Conservation (phyloP, 495 filamentous ascomycete species). For the Penicillium paxilli region DNA sequence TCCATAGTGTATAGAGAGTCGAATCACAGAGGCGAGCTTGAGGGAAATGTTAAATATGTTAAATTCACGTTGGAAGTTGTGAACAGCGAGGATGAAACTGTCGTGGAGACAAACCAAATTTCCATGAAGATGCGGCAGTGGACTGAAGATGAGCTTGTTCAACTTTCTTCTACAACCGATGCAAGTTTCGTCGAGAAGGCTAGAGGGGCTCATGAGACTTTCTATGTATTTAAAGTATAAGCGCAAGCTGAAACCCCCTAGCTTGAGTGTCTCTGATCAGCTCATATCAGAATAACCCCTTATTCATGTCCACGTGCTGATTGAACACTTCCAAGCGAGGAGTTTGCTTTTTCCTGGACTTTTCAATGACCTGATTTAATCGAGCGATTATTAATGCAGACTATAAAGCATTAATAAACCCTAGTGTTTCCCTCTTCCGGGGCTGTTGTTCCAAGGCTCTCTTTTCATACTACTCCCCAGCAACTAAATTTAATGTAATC, state of each 20-base stretch:
- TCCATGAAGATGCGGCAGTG: slow-evolving; percentile 11
- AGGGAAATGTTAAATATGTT: slow-evolving; percentile 1
- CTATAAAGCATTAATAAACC: no score
- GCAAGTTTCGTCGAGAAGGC: background rate
- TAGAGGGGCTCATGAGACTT: slow-evolving; percentile 4
- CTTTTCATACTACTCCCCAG: no score
- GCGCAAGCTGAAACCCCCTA: background rate
- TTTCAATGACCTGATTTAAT: no score
- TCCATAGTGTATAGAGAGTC: slow-evolving; percentile 3
- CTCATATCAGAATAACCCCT: no score
- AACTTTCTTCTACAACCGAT: background rate
- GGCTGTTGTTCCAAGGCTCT: no score
- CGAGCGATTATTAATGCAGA: no score
- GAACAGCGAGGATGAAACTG: background rate
- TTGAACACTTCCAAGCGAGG: no score
- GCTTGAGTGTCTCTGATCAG: no score
- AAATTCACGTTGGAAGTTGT: slow-evolving; percentile 3
- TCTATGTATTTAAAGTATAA: slow-evolving; percentile 1
- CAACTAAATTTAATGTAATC: no score
- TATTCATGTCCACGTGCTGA: no score
- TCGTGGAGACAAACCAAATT: slow-evolving; percentile 7
- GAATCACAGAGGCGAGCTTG: slow-evolving; percentile 3
- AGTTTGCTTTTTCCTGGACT: no score
- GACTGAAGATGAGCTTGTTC: slow-evolving; percentile 1
- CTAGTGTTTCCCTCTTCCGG: no score